Evolutionary conservation across 148 eudicot genomes (phyloP).

Genomic region (Polygonum aviculare): DNA sequence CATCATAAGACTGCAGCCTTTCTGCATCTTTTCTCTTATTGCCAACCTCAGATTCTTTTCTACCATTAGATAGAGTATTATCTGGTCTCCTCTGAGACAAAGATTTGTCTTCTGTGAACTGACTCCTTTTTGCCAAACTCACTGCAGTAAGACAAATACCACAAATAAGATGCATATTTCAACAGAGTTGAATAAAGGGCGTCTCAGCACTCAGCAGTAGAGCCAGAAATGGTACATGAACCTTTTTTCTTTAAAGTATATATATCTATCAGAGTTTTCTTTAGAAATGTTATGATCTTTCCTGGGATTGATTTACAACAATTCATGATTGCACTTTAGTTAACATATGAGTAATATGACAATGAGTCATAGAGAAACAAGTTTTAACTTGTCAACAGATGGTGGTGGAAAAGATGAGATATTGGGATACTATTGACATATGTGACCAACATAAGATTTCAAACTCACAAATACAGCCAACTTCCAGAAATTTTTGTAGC

Average conservation of each 20-base stretch:
- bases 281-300: neutral
- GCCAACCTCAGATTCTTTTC: constrained; percentile 25
- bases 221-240: neutral
- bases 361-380: neutral
- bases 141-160: constrained; percentile 14
- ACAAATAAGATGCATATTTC: neutral
- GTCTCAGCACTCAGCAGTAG: neutral
- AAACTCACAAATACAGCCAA: neutral
- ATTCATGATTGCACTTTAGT: neutral
- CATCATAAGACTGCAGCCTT: constrained; percentile 23
- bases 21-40: constrained; percentile 23
- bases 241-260: neutral
- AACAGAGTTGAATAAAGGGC: neutral
- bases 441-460: neutral
- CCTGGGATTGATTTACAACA: neutral
- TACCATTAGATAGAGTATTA: constrained; percentile 18
- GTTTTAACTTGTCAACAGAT: neutral
- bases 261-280: neutral
- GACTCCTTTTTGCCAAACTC: constrained; percentile 21
- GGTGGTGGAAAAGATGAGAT: neutral
- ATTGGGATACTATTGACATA: neutral
- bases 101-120: constrained; percentile 22
- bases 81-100: constrained; percentile 21
- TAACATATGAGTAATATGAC: constrained; percentile 4
- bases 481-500: neutral